Evolutionary conservation across 23 red algal genomes (phyloP).

Genomic region (Gracilariopsis chorda): DNA sequence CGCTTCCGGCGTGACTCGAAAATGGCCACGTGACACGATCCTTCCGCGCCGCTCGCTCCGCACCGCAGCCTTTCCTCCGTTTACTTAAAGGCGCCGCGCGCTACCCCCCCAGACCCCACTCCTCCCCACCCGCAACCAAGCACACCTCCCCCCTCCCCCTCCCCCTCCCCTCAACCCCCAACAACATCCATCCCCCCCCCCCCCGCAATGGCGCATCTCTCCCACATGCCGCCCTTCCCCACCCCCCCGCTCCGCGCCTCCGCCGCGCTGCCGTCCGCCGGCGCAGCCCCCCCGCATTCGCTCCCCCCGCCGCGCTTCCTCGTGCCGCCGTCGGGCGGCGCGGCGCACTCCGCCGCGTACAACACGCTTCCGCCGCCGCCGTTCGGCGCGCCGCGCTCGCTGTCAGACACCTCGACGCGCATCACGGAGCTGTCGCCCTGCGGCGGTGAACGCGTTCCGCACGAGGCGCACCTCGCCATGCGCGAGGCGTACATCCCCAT

Average conservation of each 20-base stretch:
- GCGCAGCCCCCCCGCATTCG: neutral
- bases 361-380: constrained; percentile 5
- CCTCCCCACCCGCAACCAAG: neutral
- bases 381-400: neutral
- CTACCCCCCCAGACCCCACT: neutral
- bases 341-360: neutral
- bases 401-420: neutral
- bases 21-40: neutral
- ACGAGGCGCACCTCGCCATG: neutral
- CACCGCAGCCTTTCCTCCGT: neutral
- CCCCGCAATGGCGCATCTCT: neutral
- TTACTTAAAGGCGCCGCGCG: neutral
- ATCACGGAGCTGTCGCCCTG: constrained; percentile 3
- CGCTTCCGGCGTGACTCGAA: neutral
- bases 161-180: neutral
- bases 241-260: neutral
- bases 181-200: neutral
- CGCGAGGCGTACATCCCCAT: constrained; percentile 41
- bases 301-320: neutral
- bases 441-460: neutral
- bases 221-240: neutral
- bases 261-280: neutral
- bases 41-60: neutral
- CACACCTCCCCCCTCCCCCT: neutral
- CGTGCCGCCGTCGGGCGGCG: too few species aligned